A percentile compares a stretch with the other conserved stretches of the same genome.
These are phyloP conservation scores for Colletotrichum lini DNA, from an alignment of 2,329 filamentous ascomycete genomes.

Conservation along the genomic window DNA sequence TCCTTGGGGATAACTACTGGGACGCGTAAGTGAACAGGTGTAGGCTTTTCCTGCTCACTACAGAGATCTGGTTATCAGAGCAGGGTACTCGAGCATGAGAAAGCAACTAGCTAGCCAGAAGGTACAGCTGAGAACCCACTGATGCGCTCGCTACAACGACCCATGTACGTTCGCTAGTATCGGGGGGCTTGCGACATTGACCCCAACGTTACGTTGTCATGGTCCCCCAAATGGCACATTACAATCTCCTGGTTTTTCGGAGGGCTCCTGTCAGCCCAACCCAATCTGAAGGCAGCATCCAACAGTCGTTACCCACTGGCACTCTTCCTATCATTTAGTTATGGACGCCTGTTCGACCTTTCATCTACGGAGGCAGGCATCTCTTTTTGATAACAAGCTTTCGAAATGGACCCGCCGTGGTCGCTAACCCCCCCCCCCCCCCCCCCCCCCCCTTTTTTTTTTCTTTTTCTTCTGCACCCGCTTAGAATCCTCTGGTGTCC, in stretches of 20 bases:
- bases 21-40: not conserved
- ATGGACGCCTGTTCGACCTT: not conserved
- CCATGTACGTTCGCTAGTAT: not conserved
- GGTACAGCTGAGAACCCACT: conserved; percentile 10
- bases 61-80: not conserved
- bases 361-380: conserved; percentile 14
- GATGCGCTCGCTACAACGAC: conserved; percentile 29
- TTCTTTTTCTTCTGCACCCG: no score
- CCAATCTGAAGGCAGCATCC: conserved; percentile 4
- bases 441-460: conserved; percentile 1
- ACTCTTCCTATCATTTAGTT: conserved; percentile 15
- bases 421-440: conserved; percentile 4
- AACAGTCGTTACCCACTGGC: not conserved
- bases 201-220: conserved; percentile 18
- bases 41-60: not conserved
- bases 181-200: conserved; percentile 4
- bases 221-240: conserved; percentile 15
- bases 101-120: not conserved
- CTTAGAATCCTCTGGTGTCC: no score
- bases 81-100: not conserved
- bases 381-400: conserved; percentile 20
- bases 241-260: conserved; percentile 19
- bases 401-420: not conserved
- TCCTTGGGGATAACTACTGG: not conserved
- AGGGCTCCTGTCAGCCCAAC: not conserved